Base-by-base conservation (phyloP, 2,329 filamentous ascomycete genomes). In the Orbilia oligospora region DNA sequence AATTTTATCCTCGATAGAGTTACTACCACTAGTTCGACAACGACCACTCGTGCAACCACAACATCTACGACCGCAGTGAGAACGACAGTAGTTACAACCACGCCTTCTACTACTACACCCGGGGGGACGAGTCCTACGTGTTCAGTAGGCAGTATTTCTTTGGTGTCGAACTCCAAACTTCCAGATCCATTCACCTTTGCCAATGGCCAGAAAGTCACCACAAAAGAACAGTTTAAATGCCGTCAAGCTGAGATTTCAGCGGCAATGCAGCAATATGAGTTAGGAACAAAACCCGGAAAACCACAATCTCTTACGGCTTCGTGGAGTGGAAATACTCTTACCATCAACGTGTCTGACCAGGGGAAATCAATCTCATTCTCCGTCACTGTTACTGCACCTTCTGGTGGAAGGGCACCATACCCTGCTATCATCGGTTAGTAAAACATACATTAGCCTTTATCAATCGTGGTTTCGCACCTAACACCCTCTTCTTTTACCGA, bases 211-310 rank as follows among this genome's bases (percentile, higher is more conserved):
- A 85, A 84, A 80, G 84, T 88, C 61, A 84, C 85, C 5, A 87
- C 84, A 73, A 85, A 86, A 82, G 85, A 82, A 27, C 84, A 87
- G 77, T 88, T 86, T 82, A 83, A 84, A 68, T 88, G 87, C 83
- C 87, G 87, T 61, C 83, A 84, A 80, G 82, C 84, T 51, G 87
- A 88, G 83, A 87, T 88, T 81, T 85, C 82, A 81, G 85, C 86
- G 80, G 83, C 86, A 56, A 82, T 88, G 81, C 85, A 88, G 82
- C 85, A 86, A 81, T 88, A 87, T 82, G 87, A 88, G 83, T 84
- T 88, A 18, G 87, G 87, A 66, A 84, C 83, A 73, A 86, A 86
- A 82, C 87, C 87, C 3, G 83, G 83, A 16, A 84, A 86, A 2
- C 87, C 87, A 2, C 85, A 86, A 81, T 85, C 83, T 6, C 84